phyloP scores from a whole-genome alignment of 2,329 filamentous ascomycete species.

The Camillea tinctor region DNA sequence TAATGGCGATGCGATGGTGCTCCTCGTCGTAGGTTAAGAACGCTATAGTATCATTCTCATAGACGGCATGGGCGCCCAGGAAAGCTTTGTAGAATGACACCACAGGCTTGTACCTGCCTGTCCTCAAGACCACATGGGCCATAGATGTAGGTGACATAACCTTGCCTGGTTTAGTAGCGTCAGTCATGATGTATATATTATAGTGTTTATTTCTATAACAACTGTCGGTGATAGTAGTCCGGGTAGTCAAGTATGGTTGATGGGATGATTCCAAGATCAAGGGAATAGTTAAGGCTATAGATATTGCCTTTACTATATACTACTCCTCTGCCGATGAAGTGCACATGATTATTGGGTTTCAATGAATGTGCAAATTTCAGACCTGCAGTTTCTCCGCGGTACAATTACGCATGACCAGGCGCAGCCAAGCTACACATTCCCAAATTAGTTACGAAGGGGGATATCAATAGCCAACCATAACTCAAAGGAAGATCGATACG shows the following conservation, averaged over 20 bases:
- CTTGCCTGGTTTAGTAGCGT: conserved; percentile 14
- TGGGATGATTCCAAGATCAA: too few relatives aligned
- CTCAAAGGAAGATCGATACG: too few relatives aligned
- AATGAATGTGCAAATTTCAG: neutral
- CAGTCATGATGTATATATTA: conserved; percentile 15
- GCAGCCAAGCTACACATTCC: neutral
- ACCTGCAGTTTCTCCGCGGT: neutral
- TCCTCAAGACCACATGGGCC: conserved; percentile 28
- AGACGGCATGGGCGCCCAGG: conserved; percentile 32
- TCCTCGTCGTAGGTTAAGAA: conserved; percentile 47
- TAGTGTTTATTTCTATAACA: neutral
- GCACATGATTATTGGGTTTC: neutral
- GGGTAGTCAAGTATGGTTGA: too few relatives aligned
- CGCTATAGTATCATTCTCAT: conserved; percentile 26
- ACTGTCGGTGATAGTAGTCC: neutral
- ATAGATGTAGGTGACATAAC: conserved; percentile 22
- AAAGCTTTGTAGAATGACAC: conserved; percentile 38
- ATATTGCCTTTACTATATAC: too few relatives aligned
- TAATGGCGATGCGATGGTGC: conserved; percentile 47
- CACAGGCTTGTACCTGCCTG: conserved; percentile 30
- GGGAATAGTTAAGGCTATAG: too few relatives aligned
- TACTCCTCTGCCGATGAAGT: neutral
- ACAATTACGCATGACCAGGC: neutral
- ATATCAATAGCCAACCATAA: neutral
- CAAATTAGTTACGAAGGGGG: neutral